Evolutionary conservation across 768 basidiomycete genomes (phyloP), one percentile per base, ranked within the genome.

Genomic region (Gymnopilus junonius): DNA sequence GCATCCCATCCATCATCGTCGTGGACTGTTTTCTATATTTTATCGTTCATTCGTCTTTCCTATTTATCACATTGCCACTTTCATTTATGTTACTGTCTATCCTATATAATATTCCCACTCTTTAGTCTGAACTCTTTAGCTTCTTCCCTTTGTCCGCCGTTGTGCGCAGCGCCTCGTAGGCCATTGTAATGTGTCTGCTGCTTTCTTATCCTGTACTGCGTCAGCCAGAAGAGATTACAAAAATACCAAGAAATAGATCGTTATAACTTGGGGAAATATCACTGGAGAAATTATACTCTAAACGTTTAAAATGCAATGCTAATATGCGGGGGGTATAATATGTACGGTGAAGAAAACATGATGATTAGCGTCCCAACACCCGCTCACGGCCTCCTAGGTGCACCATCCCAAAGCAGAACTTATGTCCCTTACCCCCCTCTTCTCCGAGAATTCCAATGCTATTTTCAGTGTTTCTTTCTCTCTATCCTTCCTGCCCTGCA

Each of bases 381-480:
- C n/a, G n/a, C n/a, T n/a, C n/a, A n/a, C 45, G 14, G 14, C 12
- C 23, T 15, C 43, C 8, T 74, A 87, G 25, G 90, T 73, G 74
- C 89, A 91, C 84, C 86, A 89, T 6, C 91, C 91, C 60, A 92
- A 74, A 29, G 91, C 89, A 42, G 70, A 75, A 8, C 83, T 82
- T 11, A 89, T 71, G 60, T 91, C 87, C 62, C 91, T 79, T n/a
- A 93, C 79, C n/a, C 87, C 83, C 58, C 89, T 74, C 27, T 80
- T 77, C 69, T 91, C 88, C 21, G 86, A 82, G 58, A 92, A 74
- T 62, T 79, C 75, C 66, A 97, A 73, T 17, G 95, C 94, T 67
- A 80, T 86, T 46, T 77, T 80, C 61, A 96, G 76, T 69, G 91
- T 92, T 73, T 95, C 92, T 58, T 85, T 81, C 69, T 93, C 92